Base-by-base conservation (phyloP, 805 yeast species). In the Teunomyces pallodes region DNA sequence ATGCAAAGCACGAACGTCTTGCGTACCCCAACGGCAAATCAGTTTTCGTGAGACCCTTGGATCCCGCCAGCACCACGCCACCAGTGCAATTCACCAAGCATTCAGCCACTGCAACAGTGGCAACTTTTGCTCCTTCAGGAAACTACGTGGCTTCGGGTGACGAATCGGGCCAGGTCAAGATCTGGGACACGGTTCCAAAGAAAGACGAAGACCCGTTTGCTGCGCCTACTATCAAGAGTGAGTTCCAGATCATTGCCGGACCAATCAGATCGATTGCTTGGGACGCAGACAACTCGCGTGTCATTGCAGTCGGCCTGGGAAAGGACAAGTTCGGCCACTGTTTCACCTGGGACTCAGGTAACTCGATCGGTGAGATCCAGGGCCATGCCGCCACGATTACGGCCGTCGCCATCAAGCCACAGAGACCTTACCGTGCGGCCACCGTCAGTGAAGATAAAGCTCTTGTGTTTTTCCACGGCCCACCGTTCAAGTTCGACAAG, bases 221-320 rank as follows among this genome's bases (percentile, higher is more conserved):
- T n/a, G 76, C 73, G 51, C 77, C 83, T 46, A 62, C 75, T 17
- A 67, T 88, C 42, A 92, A 92, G 68, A 85, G 90, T 48, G 96
- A 90, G 57, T 87, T 82, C 62, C 87, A 81, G 53, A 82, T 90
- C 26, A 77, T 92, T 46, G 79, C 86, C 33, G 97, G 97, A 4
- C 80, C 87, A 6, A 83, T 94, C 60, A 86, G 80, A 55, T 91
- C 88, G 51, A 72, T 92, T 51, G 85, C 89, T 1, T 92, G 98
- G 98, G 98, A 94, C 65, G 84, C 85, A 26, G 99, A 92, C 60
- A 82, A 84, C 42, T 75, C 83, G 51, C 79, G 99, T 56, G 72
- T 94, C 45, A 88, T 94, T 61, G 96, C 96, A 1, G 98, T 91
- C 9, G 99, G 99, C 47, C 86, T 87, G 56, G 99, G 98, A 43